A percentile compares a stretch with the other conserved stretches of the same genome.
Conservation (phyloP, 2,329 filamentous ascomycete species). For the Sporothrix curviconia region DNA sequence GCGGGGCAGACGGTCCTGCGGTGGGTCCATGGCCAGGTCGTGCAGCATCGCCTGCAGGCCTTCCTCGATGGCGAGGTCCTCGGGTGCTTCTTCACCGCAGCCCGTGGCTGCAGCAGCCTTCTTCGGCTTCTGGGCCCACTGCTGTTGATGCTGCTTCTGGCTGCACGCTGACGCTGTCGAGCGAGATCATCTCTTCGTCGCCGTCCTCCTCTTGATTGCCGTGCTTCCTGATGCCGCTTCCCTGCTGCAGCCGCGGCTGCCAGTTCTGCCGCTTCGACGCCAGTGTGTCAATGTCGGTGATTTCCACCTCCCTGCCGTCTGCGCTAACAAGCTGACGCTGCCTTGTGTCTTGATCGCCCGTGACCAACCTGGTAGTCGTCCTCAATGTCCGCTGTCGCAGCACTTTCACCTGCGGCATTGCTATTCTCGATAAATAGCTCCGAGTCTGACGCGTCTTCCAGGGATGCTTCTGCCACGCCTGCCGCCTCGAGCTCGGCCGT, state of each 20-base stretch:
- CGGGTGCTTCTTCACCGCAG: slow-evolving; percentile 29
- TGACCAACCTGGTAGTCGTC: slow-evolving; percentile 39
- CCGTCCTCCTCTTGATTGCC: slow-evolving; percentile 16
- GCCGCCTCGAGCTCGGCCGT: slow-evolving; percentile 51
- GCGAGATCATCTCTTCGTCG: slow-evolving; percentile 20
- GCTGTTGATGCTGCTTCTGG: neutral
- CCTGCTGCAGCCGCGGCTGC: slow-evolving; percentile 1
- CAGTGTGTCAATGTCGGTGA: slow-evolving; percentile 34
- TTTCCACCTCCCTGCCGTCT: slow-evolving; percentile 33
- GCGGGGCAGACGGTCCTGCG: neutral
- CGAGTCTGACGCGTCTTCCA: slow-evolving; percentile 24
- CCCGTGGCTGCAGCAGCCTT: too few species aligned
- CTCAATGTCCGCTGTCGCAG: slow-evolving; percentile 17
- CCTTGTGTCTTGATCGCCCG: slow-evolving; percentile 29
- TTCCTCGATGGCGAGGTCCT: slow-evolving; percentile 33
- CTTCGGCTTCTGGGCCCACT: slow-evolving; percentile 22
- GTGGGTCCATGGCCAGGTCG: slow-evolving; percentile 33
- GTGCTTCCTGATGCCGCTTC: neutral
- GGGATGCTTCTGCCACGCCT: slow-evolving; percentile 24
- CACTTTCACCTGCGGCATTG: neutral
- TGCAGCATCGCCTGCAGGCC: slow-evolving; percentile 37
- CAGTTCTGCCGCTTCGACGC: slow-evolving; percentile 19
- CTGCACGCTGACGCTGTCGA: slow-evolving; percentile 5
- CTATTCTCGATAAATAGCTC: slow-evolving; percentile 23
- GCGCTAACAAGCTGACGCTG: slow-evolving; percentile 38